Percentiles rank a stretch among this genome's conserved stretches.
phyloP scores from a whole-genome alignment of 768 basidiomycete species.

The Hortiboletus flavorubellus region DNA sequence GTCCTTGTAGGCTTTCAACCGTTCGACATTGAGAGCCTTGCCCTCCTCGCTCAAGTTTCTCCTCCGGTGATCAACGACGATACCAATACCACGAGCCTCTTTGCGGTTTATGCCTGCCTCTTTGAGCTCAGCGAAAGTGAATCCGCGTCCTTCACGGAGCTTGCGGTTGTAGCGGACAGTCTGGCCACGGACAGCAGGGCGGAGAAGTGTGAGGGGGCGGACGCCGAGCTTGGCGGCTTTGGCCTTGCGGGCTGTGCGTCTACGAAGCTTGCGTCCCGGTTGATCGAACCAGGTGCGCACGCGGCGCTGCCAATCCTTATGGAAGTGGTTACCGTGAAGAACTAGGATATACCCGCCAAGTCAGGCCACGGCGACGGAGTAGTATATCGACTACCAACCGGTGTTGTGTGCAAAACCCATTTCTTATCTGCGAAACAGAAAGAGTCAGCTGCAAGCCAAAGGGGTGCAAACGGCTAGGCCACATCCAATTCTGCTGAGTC shows the following conservation, averaged over 20 bases:
- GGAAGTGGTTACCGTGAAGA: constrained; percentile 93
- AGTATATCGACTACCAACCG: constrained; percentile 27
- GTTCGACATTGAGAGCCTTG: constrained; percentile 90
- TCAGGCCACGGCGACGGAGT: constrained; percentile 23
- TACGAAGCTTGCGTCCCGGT: constrained; percentile 94
- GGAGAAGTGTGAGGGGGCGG: constrained; percentile 86
- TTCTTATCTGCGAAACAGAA: constrained; percentile 24
- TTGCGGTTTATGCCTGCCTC: constrained; percentile 93
- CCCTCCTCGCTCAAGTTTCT: constrained; percentile 96
- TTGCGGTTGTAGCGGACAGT: constrained; percentile 99
- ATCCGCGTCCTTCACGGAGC: constrained; percentile 94
- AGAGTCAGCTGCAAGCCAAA: constrained; percentile 11
- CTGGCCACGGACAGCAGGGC: constrained; percentile 94
- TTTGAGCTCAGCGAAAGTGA: constrained; percentile 92
- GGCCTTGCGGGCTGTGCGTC: constrained; percentile 86
- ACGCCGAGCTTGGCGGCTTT: constrained; percentile 92
- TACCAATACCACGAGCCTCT: constrained; percentile 89
- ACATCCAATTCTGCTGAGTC: constrained; percentile 17
- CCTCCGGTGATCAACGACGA: constrained; percentile 96
- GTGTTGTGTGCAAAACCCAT: constrained; percentile 39
- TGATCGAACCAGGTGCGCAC: constrained; percentile 99
- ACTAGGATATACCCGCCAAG: constrained; percentile 39
- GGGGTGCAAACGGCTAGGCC: neutral
- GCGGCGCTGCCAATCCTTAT: constrained; percentile 98
- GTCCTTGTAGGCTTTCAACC: constrained; percentile 89